Base-by-base conservation (phyloP, 768 basidiomycete genomes). In the Rhodocollybia butyracea region DNA sequence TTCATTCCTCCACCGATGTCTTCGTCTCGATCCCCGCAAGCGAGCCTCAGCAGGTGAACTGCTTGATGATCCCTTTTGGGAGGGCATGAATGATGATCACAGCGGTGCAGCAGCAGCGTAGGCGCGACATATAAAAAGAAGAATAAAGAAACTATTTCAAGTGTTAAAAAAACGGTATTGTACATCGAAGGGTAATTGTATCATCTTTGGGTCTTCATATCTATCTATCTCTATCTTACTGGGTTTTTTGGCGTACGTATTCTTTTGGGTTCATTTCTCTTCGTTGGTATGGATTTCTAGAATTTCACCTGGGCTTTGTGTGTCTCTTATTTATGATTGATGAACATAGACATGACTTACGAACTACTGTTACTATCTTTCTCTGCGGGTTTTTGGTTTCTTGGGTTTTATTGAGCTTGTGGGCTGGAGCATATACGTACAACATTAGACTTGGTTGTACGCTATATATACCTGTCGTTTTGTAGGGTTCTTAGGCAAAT, bases 11-110 rank as follows among this genome's bases (percentile, higher is more conserved):
- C 47, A 48, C 47, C 55, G 60, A 19, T 68, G 66, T 53, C 48
- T 68, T 46, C 56, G 57, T 32, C 53, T 68, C 2, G 51, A 68
- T 57, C 67, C 66, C 26, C 51, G 36, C 5, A 55, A 62, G 24
- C 63, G 66, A 31, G 59, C 64, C 12, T 63, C 60, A 10, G 66
- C 62, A 30, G 42, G 61, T 45, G 60, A 68, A 52, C 55, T 68
- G 24, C 57, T 68, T 29, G 41, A 55, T 24, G 62, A 68, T 53
- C 51, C 51, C 26, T 53, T 53, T 40, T 53, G 51, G 51, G 51
- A 42, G n/a, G 51, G 40, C n/a, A 40, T 53, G 7, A 22, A 50
- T 27, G 48, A 34, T 12, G 32, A 31, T 19, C 29, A 29, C 29
- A n/a, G 48, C 15, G 48, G 6, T 40, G 21, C 34, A 13, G 32